phyloP scores from a whole-genome alignment of 2,329 filamentous ascomycete genomes.

The Colletotrichum gigasporum region DNA sequence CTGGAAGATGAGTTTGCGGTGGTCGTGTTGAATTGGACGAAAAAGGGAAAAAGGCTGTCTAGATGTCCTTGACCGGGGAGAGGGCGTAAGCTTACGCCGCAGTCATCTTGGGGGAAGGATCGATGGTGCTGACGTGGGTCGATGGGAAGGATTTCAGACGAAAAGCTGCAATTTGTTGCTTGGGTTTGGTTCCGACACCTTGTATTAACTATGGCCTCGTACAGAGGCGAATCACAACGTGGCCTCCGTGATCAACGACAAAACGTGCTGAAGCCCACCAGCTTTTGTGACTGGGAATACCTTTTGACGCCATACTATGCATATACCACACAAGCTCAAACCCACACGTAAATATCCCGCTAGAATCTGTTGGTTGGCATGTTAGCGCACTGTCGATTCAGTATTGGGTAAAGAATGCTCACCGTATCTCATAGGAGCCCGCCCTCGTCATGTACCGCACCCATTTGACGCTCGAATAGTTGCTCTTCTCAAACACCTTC shows the following conservation, averaged over 20 bases:
- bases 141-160: not conserved
- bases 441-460: constrained; percentile 98
- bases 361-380: constrained; percentile 44
- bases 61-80: not conserved
- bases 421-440: constrained; percentile 97
- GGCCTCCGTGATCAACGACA: constrained; percentile 19
- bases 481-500: constrained; percentile 99
- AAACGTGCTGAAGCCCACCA: constrained; percentile 30
- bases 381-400: too few species aligned
- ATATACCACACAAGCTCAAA: constrained; percentile 29
- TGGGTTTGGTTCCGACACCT: constrained; percentile 6
- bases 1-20: not conserved
- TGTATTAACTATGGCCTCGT: constrained; percentile 27
- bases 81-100: not conserved
- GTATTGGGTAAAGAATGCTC: constrained; percentile 34
- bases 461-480: constrained; percentile 99
- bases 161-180: not conserved
- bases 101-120: not conserved
- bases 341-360: constrained; percentile 29
- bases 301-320: constrained; percentile 32
- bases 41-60: not conserved
- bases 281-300: constrained; percentile 29
- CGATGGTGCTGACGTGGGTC: not conserved
- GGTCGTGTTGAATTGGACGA: not conserved
- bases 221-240: constrained; percentile 18